Base-by-base conservation (phyloP, 345 rosid genomes). In the Syzygium aromaticum region DNA sequence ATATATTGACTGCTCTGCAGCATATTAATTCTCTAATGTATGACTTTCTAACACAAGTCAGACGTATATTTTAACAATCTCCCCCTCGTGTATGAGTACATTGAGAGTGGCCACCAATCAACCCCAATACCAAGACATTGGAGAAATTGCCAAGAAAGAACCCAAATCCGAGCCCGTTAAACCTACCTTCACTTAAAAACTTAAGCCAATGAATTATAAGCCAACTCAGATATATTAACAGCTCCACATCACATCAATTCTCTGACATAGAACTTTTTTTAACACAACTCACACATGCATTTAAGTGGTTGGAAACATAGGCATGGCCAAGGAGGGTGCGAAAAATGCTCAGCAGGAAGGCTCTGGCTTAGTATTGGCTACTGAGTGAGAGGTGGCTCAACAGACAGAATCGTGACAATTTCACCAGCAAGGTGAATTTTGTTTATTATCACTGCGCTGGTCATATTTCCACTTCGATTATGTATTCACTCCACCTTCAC, bases 211-310 rank as follows among this genome's bases (percentile, higher is more conserved):
- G 1, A 28, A 16, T 64, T 28, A 63, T 63, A 63, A 2, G 3
- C 17, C 30, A 63, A 63, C 4, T 15, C 15, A 63, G 2, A 63
- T 30, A 63, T 14, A 28, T 30, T 7, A 7, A 61, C 2, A 1
- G 5, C 38, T 64, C 21, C 19, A 64, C 19, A 8, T 0, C 22
- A 28, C 40, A 64, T 2, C 21, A 15, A 64, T 3, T 64, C 77
- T 8, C 11, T 63, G 1, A 10, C 1, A 8, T 7, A 4, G 1
- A 1, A 3, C 6, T 1, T 19, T 54, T 54, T 54, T 19, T 54
- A 54, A 54, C 56, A 54, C 19, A 7, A 19, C 3, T 7, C 57
- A 19, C 22, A 3, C 8, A 8, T 7, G 30, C 77, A 28, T 64
- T 22, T 40, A 64, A 63, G 38, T 28, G 5, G 19, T 3, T 28